Evolutionary conservation across 2,329 filamentous ascomycete species (phyloP), one percentile per base, ranked within the genome.

Genomic region (Ophiocordyceps camponoti-leonardi): DNA sequence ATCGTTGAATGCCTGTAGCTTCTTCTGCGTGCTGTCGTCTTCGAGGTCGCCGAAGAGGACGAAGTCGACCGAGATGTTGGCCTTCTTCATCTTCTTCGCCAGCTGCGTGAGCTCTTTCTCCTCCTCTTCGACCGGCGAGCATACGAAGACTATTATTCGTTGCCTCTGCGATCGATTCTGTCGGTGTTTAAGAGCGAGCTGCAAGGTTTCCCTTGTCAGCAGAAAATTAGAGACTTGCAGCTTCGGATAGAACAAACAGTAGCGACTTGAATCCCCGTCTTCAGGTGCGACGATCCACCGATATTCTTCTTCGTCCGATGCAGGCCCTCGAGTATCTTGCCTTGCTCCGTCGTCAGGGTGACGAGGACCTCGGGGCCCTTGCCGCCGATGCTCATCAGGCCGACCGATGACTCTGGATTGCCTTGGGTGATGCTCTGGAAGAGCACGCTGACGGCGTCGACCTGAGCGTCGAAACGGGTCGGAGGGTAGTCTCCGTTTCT

Each of bases 1-100:
- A 50, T 94, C 84, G 65, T 94, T 87, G 71, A 98, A 98, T 26
- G 85, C 82, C 58, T 86, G 80, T 45, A 98, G 78, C 69, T 96
- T 96, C 67, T 92, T 90, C 61, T 84, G 78, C 46, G 83, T 84
- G 50, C 82, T 86, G 53, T 94, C 86, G 54, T 88, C 85, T 53
- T 92, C 86, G 45, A 94, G 75, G 56, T 98, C 90, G 53, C 92
- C 92, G 57, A 98, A 98, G 42, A 90, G 79, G 49, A 98, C 77
- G 58, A 98, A 90, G 64, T 98, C 92, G 59, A 98, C 85, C 49
- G 81, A 85, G 49, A 94, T 85, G 58, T 85, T 90, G 64, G 82
- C 83, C 75, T 98, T 98, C 79, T 96, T 96, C 87, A 96, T 93
- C 69, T 92, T 93, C 71, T 92, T 94, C 41, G 92, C 88, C 28